phyloP scores from a whole-genome alignment of 1,284 basidiomycete genomes.

The Volvariella surrecta region DNA sequence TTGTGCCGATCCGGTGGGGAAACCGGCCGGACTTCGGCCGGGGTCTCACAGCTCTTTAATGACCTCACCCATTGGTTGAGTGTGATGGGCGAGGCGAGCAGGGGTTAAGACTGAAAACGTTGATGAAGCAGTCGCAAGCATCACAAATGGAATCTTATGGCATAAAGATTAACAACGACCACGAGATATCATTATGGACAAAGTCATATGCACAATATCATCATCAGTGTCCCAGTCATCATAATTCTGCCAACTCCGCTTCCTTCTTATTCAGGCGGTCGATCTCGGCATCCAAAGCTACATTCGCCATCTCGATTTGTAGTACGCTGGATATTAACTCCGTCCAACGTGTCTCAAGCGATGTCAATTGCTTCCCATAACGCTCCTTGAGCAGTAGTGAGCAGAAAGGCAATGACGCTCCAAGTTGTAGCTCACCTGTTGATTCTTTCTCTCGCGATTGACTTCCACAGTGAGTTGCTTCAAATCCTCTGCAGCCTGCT shows the following conservation, averaged over 20 bases:
- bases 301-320: slow-evolving; percentile 90
- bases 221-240: slow-evolving; percentile 12
- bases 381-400: slow-evolving; percentile 39
- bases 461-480: slow-evolving; percentile 74
- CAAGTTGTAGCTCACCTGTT: slow-evolving; percentile 46
- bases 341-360: slow-evolving; percentile 81
- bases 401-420: background rate
- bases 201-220: too few species aligned
- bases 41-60: background rate
- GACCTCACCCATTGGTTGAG: too few species aligned
- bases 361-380: slow-evolving; percentile 70
- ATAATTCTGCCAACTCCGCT: slow-evolving; percentile 45
- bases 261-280: slow-evolving; percentile 47
- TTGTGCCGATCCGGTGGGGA: slow-evolving; percentile 7
- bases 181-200: too few species aligned
- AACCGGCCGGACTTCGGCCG: slow-evolving; percentile 8
- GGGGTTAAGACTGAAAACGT: too few species aligned
- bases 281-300: slow-evolving; percentile 72
- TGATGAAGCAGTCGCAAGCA: too few species aligned
- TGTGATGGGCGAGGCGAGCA: too few species aligned
- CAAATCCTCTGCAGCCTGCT: slow-evolving; percentile 63
- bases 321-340: slow-evolving; percentile 81
- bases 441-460: slow-evolving; percentile 81
- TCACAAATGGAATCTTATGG: too few species aligned
- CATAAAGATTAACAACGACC: too few species aligned